Evolutionary conservation across 2,329 filamentous ascomycete genomes (phyloP).

Genomic region (Diaporthe sp.): DNA sequence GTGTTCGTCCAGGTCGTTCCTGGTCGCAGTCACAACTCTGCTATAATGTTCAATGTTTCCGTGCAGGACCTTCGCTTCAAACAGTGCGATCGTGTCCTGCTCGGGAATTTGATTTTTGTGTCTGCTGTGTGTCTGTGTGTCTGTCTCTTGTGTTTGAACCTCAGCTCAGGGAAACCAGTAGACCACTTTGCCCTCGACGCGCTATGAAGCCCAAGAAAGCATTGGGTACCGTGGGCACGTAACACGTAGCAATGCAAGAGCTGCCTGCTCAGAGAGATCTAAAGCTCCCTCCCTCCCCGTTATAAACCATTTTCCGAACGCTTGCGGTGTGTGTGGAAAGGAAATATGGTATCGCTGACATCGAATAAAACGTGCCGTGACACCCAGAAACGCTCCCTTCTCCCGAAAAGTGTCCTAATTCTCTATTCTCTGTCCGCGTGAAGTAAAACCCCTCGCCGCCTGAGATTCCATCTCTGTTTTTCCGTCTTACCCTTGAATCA

Average conservation of each 20-base stretch:
- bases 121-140: neutral
- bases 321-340: neutral
- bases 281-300: neutral
- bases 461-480: neutral
- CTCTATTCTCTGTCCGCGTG: neutral
- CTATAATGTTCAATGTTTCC: neutral
- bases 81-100: neutral
- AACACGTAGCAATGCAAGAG: slow-evolving; percentile 3
- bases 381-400: slow-evolving; percentile 1
- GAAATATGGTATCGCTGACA: neutral
- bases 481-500: neutral
- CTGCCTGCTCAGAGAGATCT: neutral
- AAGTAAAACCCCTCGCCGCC: neutral
- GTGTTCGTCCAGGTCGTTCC: neutral
- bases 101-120: neutral
- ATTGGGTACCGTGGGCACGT: neutral
- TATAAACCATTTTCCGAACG: slow-evolving; percentile 5
- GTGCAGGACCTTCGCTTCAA: too few species aligned
- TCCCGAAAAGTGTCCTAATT: slow-evolving; percentile 1
- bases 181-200: neutral
- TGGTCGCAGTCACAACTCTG: neutral
- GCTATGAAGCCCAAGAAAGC: slow-evolving; percentile 8
- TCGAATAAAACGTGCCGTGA: slow-evolving; percentile 18
- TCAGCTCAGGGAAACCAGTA: neutral
- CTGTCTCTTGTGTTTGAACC: neutral